These are phyloP conservation scores for Apiospora marii DNA, from an alignment of 2,329 filamentous ascomycete genomes.

Conservation along the genomic window DNA sequence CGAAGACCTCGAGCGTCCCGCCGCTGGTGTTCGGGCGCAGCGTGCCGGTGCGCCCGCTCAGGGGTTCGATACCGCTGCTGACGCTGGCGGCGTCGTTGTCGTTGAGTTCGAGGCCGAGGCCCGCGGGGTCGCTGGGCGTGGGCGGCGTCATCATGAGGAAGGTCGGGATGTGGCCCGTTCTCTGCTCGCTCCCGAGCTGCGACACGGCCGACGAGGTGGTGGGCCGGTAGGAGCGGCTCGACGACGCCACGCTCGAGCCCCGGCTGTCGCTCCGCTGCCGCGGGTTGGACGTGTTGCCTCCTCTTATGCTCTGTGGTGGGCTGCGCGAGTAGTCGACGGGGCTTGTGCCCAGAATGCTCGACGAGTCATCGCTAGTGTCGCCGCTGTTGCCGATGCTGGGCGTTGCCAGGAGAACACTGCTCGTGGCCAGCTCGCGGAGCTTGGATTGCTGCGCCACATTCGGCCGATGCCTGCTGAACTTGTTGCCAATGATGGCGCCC, in stretches of 20 bases:
- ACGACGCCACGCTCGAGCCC: conserved; percentile 60
- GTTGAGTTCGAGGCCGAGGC: conserved; percentile 30
- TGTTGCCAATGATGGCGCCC: conserved; percentile 96
- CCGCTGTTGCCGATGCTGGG: conserved; percentile 47
- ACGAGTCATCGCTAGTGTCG: conserved; percentile 65
- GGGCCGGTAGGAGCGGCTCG: conserved; percentile 52
- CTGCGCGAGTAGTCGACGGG: conserved; percentile 67
- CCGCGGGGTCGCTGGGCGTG: conserved; percentile 44
- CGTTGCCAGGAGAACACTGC: conserved; percentile 68
- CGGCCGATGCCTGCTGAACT: conserved; percentile 88
- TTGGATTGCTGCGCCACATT: conserved; percentile 80
- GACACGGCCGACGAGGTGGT: conserved; percentile 29
- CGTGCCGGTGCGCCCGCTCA: conserved; percentile 32
- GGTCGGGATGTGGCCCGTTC: conserved; percentile 44
- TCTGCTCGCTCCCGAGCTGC: conserved; percentile 39
- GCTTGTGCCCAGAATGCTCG: conserved; percentile 60
- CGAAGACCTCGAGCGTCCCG: conserved; percentile 26
- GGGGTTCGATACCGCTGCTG: conserved; percentile 27
- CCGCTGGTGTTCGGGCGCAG: conserved; percentile 32
- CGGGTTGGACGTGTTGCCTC: conserved; percentile 57
- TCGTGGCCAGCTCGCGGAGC: conserved; percentile 84
- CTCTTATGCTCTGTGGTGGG: conserved; percentile 61
- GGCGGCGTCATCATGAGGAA: conserved; percentile 58
- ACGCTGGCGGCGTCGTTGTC: conserved; percentile 20
- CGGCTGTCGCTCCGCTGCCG: conserved; percentile 55